Evolutionary conservation across 352 stramenopile genomes (phyloP).

Genomic region (Phytopythium oedochilum): DNA sequence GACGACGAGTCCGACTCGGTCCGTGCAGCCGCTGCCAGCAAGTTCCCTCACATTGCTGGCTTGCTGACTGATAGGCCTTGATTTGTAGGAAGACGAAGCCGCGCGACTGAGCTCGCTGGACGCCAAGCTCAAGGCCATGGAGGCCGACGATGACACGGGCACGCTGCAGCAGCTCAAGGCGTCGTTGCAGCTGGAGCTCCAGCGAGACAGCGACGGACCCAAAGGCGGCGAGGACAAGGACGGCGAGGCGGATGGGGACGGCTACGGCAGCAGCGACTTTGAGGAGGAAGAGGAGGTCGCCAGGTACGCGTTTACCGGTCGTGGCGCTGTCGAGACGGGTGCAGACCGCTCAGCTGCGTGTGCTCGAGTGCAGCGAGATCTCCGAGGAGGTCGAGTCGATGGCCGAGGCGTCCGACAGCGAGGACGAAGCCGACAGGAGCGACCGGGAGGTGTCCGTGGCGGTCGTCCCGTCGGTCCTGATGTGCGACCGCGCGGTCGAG

Average conservation of each 20-base stretch:
- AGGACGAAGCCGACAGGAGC: conserved; percentile 14
- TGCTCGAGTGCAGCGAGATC: conserved; percentile 33
- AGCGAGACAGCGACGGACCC: conserved; percentile 15
- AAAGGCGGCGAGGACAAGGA: conserved; percentile 22
- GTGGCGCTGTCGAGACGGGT: neutral
- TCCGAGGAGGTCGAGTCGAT: conserved; percentile 61
- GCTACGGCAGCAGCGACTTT: conserved; percentile 82
- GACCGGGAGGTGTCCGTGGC: conserved; percentile 3
- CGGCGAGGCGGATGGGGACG: conserved; percentile 41
- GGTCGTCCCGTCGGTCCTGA: conserved; percentile 14
- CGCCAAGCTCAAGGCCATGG: conserved; percentile 79
- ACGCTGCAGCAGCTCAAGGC: conserved; percentile 76
- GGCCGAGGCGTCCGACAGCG: conserved; percentile 44
- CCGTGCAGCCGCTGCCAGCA: too few relatives aligned
- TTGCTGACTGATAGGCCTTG: neutral
- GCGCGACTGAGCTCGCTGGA: conserved; percentile 61
- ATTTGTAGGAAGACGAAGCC: conserved; percentile 36
- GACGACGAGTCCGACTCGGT: conserved; percentile 64
- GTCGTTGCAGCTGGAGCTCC: conserved; percentile 53
- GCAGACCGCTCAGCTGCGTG: neutral
- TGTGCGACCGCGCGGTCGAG: conserved; percentile 43
- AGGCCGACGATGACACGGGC: conserved; percentile 75
- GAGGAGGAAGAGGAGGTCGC: conserved; percentile 73
- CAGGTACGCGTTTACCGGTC: conserved; percentile 28
- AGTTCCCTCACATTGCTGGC: too few relatives aligned